Base-by-base conservation (phyloP, 1,284 basidiomycete genomes). In the Tremellales sp. region DNA sequence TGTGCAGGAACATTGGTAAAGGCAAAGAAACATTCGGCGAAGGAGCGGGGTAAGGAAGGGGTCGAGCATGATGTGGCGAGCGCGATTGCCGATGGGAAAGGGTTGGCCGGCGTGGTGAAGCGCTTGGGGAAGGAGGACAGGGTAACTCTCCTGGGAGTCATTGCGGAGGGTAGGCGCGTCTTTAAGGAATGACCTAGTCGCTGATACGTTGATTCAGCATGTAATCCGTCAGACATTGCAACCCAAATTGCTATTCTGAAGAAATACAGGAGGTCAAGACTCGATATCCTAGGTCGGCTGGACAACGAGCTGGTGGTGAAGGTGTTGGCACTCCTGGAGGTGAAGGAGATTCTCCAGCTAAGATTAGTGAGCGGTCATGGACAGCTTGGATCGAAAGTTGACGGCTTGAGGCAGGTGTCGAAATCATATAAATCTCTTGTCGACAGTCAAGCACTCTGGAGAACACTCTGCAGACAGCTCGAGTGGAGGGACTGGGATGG, bases 261-360 rank as follows among this genome's bases (percentile, higher is more conserved):
- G 66, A 86, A 86, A 67, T 90, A 91, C 57, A 79, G 81, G 37
- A 81, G 79, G 56, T 83, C 82, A 19, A 85, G 86, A 5, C 86
- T 85, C 59, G 91, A 93, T 60, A 78, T 93, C 42, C 74, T 93
- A 29, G 84, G 84, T 10, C 77, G 79, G 37, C 76, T 94, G 14
- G 78, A 85, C 0, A 82, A 84, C 1, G 76, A 81, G 14, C 70
- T 92, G 0, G 79, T 81, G 0, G 75, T 84, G 50, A 77, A 78
- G 40, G 78, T 93, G 32, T 76, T 94, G 28, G 79, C 77, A 53
- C 73, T 78, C 46, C 74, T 93, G 5, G 77, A 75, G 13, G 78
- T 90, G 7, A 71, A 74, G 46, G 84, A 90, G 48, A 74, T 90
- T 5, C 70, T 89, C 2, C 75, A 70, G 1, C 45, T 62, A 13